Evolutionary conservation across 495 filamentous ascomycete genomes (phyloP).

Genomic region (Cladorrhinum samala): DNA sequence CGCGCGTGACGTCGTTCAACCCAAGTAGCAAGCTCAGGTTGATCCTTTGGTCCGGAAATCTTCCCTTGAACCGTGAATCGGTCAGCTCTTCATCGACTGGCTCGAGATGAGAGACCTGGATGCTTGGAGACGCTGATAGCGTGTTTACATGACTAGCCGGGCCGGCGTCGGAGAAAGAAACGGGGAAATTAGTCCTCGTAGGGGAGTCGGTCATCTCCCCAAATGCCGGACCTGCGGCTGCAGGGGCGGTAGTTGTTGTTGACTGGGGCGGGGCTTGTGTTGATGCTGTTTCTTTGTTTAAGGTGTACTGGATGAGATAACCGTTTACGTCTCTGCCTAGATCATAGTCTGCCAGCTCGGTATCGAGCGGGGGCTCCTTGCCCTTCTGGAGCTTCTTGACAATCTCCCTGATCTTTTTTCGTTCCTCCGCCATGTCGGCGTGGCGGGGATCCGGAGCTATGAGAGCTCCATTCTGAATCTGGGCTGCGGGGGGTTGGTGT

Average conservation of each 20-base stretch:
- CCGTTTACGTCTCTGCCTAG: slow-evolving; percentile 16
- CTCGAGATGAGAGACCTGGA: neutral
- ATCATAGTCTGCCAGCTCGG: slow-evolving; percentile 2
- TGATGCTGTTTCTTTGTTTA: neutral
- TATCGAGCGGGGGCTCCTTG: neutral
- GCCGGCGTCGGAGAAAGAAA: neutral
- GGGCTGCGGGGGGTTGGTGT: neutral
- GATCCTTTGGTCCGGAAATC: slow-evolving; percentile 16
- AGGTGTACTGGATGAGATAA: slow-evolving; percentile 19
- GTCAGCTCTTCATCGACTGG: slow-evolving; percentile 9
- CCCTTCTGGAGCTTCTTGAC: neutral
- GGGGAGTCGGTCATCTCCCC: neutral
- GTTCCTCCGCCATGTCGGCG: slow-evolving; percentile 1
- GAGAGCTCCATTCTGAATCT: neutral
- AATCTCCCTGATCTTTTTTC: neutral
- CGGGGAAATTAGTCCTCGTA: neutral
- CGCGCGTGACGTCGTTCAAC: neutral
- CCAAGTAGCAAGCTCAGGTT: slow-evolving; percentile 7
- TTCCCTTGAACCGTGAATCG: slow-evolving; percentile 14
- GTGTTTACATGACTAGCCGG: neutral
- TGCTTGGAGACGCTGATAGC: neutral
- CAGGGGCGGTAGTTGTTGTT: neutral
- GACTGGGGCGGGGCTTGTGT: neutral
- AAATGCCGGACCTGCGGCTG: neutral
- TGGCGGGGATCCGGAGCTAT: neutral